These are phyloP conservation scores for Fragilaria crotonensis DNA, from an alignment of 108 stramenopile genomes.

Conservation along the genomic window DNA sequence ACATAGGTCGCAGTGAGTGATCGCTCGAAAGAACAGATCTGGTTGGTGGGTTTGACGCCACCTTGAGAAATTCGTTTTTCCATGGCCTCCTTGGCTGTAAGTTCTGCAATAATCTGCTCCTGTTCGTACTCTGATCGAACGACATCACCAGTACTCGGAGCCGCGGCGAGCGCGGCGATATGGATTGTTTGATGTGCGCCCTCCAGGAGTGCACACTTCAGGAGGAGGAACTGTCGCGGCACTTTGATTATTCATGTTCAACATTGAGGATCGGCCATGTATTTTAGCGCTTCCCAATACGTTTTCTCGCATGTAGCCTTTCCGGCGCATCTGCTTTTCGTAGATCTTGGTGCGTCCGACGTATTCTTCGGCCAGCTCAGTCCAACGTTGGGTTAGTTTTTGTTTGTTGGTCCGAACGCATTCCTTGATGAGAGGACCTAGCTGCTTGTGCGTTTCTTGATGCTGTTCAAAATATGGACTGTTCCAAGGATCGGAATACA, in stretches of 20 bases:
- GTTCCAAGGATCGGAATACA: slow-evolving; percentile 65
- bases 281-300: neutral
- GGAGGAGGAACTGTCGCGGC: slow-evolving; percentile 2
- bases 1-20: slow-evolving; percentile 47
- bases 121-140: slow-evolving; percentile 84
- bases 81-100: slow-evolving; percentile 82
- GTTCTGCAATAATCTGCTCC: slow-evolving; percentile 83
- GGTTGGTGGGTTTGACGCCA: slow-evolving; percentile 63
- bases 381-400: slow-evolving; percentile 48
- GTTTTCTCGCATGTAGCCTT: slow-evolving; percentile 2
- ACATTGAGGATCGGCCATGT: neutral
- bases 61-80: slow-evolving; percentile 77
- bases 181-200: slow-evolving; percentile 59
- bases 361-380: slow-evolving; percentile 64
- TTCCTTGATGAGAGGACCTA: slow-evolving; percentile 59
- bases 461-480: slow-evolving; percentile 55
- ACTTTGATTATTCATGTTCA: neutral
- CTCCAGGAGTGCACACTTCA: slow-evolving; percentile 7
- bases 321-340: neutral
- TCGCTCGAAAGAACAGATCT: slow-evolving; percentile 49
- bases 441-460: slow-evolving; percentile 30
- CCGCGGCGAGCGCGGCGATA: slow-evolving; percentile 74
- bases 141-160: slow-evolving; percentile 33
- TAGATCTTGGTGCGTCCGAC: slow-evolving; percentile 48
- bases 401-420: slow-evolving; percentile 47